These are phyloP conservation scores for Apiospora saccharicola DNA, from an alignment of 2,329 filamentous ascomycete genomes.

Conservation along the genomic window DNA sequence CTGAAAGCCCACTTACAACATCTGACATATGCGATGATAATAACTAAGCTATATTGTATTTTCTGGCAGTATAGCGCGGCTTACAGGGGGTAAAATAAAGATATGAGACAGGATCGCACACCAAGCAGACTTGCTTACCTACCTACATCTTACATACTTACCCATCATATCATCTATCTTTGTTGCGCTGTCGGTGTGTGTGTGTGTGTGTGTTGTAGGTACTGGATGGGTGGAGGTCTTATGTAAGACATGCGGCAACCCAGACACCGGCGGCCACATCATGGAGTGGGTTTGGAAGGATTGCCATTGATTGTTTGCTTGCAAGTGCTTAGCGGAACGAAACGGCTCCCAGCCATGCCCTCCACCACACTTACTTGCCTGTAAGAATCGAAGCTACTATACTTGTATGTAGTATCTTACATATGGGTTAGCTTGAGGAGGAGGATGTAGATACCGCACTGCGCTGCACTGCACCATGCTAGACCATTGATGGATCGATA, in stretches of 20 bases:
- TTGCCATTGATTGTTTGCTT: not conserved
- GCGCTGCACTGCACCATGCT: not conserved
- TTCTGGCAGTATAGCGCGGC: slow-evolving; percentile 20
- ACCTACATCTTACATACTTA: too few species aligned
- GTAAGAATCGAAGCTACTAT: slow-evolving; percentile 1
- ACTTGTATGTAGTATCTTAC: slow-evolving; percentile 13
- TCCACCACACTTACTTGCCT: not conserved
- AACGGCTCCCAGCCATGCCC: slow-evolving; percentile 8
- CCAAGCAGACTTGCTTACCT: not conserved
- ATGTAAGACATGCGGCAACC: slow-evolving; percentile 17
- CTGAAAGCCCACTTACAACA: slow-evolving; percentile 6
- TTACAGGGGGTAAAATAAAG: not conserved
- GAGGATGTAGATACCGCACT: slow-evolving; percentile 6
- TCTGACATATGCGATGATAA: slow-evolving; percentile 9
- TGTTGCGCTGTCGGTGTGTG: not conserved
- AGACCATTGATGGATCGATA: not conserved
- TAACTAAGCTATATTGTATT: slow-evolving; percentile 18
- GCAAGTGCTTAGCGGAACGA: not conserved
- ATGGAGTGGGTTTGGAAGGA: not conserved
- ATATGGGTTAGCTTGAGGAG: not conserved
- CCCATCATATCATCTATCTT: not conserved
- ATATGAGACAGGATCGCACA: slow-evolving; percentile 16
- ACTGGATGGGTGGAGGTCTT: slow-evolving; percentile 5
- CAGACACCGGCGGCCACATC: slow-evolving; percentile 5
- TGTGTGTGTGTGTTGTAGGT: not conserved